Evolutionary conservation across 192 early-diverging fungal genomes (phyloP).

Genomic region (Linderina pennispora): DNA sequence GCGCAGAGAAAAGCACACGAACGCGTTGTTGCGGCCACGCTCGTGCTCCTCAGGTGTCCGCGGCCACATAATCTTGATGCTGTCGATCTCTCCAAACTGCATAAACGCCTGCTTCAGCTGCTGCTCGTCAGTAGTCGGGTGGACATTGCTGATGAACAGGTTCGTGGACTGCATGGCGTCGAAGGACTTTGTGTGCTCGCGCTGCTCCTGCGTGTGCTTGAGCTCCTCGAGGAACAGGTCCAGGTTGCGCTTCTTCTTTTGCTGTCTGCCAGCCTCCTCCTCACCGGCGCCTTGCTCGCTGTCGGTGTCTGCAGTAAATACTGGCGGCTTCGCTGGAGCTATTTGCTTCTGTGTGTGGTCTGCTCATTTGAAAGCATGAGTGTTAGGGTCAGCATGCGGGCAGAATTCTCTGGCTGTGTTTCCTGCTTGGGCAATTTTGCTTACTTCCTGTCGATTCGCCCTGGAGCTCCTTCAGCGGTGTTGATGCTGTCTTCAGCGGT

Average conservation of each 20-base stretch:
- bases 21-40: conserved; percentile 73
- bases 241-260: not conserved
- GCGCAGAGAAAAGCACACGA: conserved; percentile 87
- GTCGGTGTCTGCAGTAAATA: conserved; percentile 6
- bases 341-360: not conserved
- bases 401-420: conserved; percentile 11
- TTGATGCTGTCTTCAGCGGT: no score
- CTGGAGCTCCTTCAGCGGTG: no score
- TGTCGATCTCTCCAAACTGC: conserved; percentile 75
- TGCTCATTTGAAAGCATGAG: no score
- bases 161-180: conserved; percentile 78
- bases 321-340: not conserved
- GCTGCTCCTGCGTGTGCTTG: not conserved
- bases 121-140: conserved; percentile 66
- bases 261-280: not conserved
- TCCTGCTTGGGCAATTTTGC: not conserved
- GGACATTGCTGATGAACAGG: conserved; percentile 77
- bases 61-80: conserved; percentile 96
- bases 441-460: conserved; percentile 5
- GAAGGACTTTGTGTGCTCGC: conserved; percentile 24
- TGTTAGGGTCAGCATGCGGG: no score
- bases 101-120: conserved; percentile 71
- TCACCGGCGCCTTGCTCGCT: not conserved
- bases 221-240: not conserved
- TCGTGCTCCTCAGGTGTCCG: conserved; percentile 77